Evolutionary conservation across 768 basidiomycete species (phyloP).

Genomic region (Suillus tomentosus): DNA sequence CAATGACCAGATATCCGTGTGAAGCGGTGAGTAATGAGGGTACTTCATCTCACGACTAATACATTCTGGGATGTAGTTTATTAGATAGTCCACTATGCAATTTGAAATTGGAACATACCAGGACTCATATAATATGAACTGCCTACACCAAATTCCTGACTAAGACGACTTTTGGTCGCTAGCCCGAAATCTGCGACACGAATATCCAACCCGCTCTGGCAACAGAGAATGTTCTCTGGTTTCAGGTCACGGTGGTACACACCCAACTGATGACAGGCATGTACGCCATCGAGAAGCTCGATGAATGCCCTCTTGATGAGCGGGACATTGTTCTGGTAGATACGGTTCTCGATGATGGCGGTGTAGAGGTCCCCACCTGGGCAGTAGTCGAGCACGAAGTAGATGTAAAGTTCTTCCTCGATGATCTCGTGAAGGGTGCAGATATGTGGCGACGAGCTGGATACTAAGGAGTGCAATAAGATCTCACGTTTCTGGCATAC

Average conservation of each 20-base stretch:
- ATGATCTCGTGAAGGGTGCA: conserved; percentile 68
- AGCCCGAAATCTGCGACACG: conserved; percentile 82
- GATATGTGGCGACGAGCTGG: conserved; percentile 57
- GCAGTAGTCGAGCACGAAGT: conserved; percentile 64
- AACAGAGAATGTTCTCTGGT: conserved; percentile 78
- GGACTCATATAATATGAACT: conserved; percentile 71
- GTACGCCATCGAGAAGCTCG: conserved; percentile 80
- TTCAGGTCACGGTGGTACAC: conserved; percentile 89
- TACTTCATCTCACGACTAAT: conserved; percentile 44
- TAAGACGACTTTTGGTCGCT: conserved; percentile 48
- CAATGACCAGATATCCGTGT: conserved; percentile 67
- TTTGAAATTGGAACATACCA: conserved; percentile 41
- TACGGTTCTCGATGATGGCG: conserved; percentile 58
- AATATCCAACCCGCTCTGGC: conserved; percentile 50
- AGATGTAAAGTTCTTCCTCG: conserved; percentile 61
- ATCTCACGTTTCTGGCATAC: conserved; percentile 73
- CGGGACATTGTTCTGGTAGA: conserved; percentile 58
- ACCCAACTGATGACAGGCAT: conserved; percentile 67
- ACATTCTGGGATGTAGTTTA: conserved; percentile 46
- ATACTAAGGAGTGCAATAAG: conserved; percentile 51
- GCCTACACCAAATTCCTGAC: conserved; percentile 57
- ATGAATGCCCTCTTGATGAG: conserved; percentile 70
- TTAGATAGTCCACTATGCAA: conserved; percentile 12
- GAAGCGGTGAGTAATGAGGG: conserved; percentile 22
- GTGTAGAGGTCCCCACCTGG: conserved; percentile 68